Evolutionary conservation across 352 stramenopile genomes (phyloP).

Genomic region (Phytopythium chamaehyphon): DNA sequence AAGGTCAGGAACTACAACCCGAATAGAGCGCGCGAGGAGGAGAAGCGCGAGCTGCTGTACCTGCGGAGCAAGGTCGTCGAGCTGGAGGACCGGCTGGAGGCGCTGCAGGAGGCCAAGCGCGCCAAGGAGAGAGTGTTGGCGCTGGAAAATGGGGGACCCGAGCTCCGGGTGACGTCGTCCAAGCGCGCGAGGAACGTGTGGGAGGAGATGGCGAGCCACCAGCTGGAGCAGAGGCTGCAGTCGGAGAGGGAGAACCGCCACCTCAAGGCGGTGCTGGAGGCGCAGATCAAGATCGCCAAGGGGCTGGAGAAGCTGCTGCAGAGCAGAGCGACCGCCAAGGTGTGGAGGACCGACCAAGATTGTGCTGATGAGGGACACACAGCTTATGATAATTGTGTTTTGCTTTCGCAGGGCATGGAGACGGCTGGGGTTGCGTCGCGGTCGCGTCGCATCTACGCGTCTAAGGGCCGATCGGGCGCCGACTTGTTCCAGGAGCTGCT

Average conservation of each 20-base stretch:
- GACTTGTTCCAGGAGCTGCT: slow-evolving; percentile 32
- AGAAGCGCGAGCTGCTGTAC: slow-evolving; percentile 39
- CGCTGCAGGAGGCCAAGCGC: slow-evolving; percentile 15
- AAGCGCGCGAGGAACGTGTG: slow-evolving; percentile 19
- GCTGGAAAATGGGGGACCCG: too few species aligned
- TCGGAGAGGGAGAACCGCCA: slow-evolving; percentile 52
- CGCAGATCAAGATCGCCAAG: slow-evolving; percentile 57
- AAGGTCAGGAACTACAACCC: slow-evolving; percentile 30
- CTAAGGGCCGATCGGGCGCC: slow-evolving; percentile 20
- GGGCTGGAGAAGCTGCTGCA: slow-evolving; percentile 43
- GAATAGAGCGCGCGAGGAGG: slow-evolving; percentile 31
- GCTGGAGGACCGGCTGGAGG: slow-evolving; percentile 32
- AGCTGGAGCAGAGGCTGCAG: slow-evolving; percentile 39
- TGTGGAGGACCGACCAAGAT: not conserved
- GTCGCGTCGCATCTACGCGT: slow-evolving; percentile 20
- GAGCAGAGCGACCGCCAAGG: slow-evolving; percentile 19
- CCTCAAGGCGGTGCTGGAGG: slow-evolving; percentile 47
- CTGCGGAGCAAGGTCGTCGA: slow-evolving; percentile 34
- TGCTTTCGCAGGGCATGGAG: slow-evolving; percentile 21
- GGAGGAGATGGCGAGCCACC: slow-evolving; percentile 36
- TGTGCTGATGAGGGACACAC: not conserved
- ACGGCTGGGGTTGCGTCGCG: slow-evolving; percentile 19
- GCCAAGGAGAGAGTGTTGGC: not conserved
- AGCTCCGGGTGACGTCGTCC: not conserved
- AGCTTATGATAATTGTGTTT: not conserved